Conservation (phyloP, 495 filamentous ascomycete species). For the Chaetomium tenue region DNA sequence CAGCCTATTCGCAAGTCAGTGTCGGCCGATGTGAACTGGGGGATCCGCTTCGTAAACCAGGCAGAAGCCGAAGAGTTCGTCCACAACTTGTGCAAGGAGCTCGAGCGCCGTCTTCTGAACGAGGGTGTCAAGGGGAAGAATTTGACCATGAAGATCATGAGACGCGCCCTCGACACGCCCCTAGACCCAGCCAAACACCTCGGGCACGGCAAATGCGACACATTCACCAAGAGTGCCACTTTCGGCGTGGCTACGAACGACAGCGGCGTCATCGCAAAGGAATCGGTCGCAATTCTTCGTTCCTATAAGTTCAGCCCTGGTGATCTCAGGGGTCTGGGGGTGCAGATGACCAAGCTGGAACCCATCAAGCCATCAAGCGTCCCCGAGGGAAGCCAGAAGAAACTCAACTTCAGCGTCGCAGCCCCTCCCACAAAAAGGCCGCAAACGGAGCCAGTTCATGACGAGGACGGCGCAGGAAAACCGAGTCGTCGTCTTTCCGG, state of each 20-base stretch:
- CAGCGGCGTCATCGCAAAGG: constrained; percentile 65
- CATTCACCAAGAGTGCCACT: constrained; percentile 77
- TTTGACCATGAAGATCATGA: constrained; percentile 90
- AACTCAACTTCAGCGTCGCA: constrained; percentile 28
- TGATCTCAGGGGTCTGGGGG: constrained; percentile 82
- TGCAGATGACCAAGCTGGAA: constrained; percentile 91
- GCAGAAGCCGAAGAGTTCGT: constrained; percentile 90
- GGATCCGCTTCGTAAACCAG: constrained; percentile 87
- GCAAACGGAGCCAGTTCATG: constrained; percentile 32
- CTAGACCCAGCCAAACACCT: constrained; percentile 92
- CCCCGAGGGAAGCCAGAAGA: constrained; percentile 48
- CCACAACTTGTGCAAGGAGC: constrained; percentile 73
- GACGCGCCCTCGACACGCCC: constrained; percentile 78
- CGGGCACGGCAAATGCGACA: constrained; percentile 93
- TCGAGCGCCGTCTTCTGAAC: constrained; percentile 74
- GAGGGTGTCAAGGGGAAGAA: constrained; percentile 83
- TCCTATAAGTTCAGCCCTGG: constrained; percentile 83
- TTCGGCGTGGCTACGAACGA: constrained; percentile 82
- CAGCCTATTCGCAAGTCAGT: constrained; percentile 80
- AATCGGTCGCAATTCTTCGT: constrained; percentile 77
- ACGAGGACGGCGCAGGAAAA: constrained; percentile 27
- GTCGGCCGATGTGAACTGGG: constrained; percentile 97
- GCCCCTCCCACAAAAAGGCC: constrained; percentile 31
- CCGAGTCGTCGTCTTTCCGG: constrained; percentile 3
- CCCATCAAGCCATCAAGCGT: constrained; percentile 55